phyloP scores from a whole-genome alignment of 345 rosid species.

The Dovyalis caffra region DNA sequence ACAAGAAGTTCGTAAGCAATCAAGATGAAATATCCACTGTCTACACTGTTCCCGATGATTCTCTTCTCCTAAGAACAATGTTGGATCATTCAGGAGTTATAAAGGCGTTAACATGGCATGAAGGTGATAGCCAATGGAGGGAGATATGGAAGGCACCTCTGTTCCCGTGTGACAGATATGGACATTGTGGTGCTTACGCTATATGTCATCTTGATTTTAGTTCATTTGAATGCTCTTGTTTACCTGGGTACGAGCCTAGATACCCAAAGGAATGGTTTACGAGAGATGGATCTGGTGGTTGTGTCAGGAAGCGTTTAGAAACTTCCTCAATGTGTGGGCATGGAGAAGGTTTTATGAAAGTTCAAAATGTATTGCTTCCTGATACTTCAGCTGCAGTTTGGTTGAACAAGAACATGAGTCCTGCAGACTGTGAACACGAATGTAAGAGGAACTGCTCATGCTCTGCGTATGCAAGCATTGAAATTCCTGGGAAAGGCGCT shows the following conservation, averaged over 20 bases:
- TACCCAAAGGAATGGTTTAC: conserved; percentile 1
- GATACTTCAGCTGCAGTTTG: neutral
- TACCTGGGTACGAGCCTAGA: conserved; percentile 10
- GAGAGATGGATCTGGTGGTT: conserved; percentile 14
- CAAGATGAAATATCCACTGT: accelerated
- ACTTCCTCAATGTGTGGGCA: neutral
- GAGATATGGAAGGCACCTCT: neutral
- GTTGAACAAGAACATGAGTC: neutral
- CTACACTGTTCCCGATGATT: neutral
- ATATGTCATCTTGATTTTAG: neutral
- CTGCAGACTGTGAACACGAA: neutral
- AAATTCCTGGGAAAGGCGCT: neutral
- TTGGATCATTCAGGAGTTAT: neutral
- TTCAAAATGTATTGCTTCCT: neutral
- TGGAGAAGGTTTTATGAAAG: neutral
- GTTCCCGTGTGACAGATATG: conserved; percentile 9
- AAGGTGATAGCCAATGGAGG: neutral
- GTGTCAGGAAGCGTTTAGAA: neutral
- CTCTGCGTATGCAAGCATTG: conserved; percentile 8
- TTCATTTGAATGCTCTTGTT: neutral
- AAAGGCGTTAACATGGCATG: neutral
- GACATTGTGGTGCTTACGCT: conserved; percentile 12
- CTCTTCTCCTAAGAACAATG: neutral
- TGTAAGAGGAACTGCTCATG: conserved; percentile 14
- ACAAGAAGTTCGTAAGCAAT: neutral